Base-by-base conservation (phyloP, 768 basidiomycete genomes). In the Suillus variegatus region DNA sequence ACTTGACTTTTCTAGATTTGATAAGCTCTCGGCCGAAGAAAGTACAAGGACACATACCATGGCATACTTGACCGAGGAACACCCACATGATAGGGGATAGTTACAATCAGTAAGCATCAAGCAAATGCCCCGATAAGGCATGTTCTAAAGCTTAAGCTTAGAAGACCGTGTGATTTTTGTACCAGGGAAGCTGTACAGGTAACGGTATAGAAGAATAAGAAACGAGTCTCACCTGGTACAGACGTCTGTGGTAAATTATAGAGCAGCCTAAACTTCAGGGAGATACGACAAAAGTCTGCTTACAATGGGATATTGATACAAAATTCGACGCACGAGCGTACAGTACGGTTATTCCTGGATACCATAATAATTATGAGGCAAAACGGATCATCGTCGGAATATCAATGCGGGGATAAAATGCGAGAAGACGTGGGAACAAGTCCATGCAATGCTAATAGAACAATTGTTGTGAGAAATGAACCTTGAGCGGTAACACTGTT, bases 91-190 rank as follows among this genome's bases (percentile, higher is more conserved):
- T 22, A 32, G 40, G 51, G 56, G 58, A 74, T 67, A 65, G 32
- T 62, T 66, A 54, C 65, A 63, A 72, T 66, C 60, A 46, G 76
- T 52, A 77, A 28, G 61, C n/a, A 66, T 72, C 63, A 77, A 76
- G 60, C 67, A 16, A 76, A 70, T 69, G 68, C 65, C 75, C 73
- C 69, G 28, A 74, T 74, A 70, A 69, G 68, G 75, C 41, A 73
- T 61, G 63, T 60, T 65, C 66, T 68, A 73, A 69, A 58, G 36
- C 51, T 61, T 38, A 35, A 60, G 25, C 51, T 14, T 41, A 18
- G 6, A 41, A 40, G 5, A 18, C 18, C 2, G 58, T 60, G 58
- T 13, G 6, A 58, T 28, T 51, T 41, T 41, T 41, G 57, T 13
- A 10, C 9, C 5, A 22, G 2, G 8, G 22, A 41, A 41, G 25